Evolutionary conservation across 805 yeast genomes (phyloP), one percentile per base, ranked within the genome.

Genomic region (Hanseniaspora clermontiae): DNA sequence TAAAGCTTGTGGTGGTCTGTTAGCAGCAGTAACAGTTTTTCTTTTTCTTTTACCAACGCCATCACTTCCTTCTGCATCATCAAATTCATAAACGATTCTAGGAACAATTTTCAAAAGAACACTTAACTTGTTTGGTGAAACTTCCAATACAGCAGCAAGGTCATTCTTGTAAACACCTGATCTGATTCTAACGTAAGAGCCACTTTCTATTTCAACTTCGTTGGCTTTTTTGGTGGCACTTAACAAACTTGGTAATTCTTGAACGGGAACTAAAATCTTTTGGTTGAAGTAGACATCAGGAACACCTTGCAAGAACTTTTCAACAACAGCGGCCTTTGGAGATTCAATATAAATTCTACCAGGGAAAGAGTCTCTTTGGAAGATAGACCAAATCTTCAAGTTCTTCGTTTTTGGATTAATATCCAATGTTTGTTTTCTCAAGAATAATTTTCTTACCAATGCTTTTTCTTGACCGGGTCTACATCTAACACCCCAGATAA

Each of bases 311-410:
- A 91, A 77, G 17, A 96, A 96, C 58, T 80, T 82, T 65, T 84
- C 87, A 43, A 91, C 95, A 24, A 96, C 96, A 59, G 93, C 88
- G 60, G 90, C 84, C 67, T 86, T 85, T 59, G 91, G 84, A 17
- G 98, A 97, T 72, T 93, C 98, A 60, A 93, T 79, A 69, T 93
- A 93, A 53, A 93, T 80, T 67, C 95, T 88, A 29, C 97, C 97
- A 38, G 82, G 77, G 70, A 90, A 91, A 45, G 87, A 82, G 64
- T 93, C 97, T 71, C 98, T 80, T 72, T 93, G 97, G 74, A 93
- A 93, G 37, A 85, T 95, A 19, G 96, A 84, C 67, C 78, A 78
- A 56, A 93, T 88, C 58, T 86, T 91, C 61, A 89, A 77, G n/a
- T 95, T 86, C 53, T 79, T 81, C 59, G 80, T 80, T 40, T 70